Evolutionary conservation across 2,329 filamentous ascomycete genomes (phyloP).

Genomic region (Gaeumannomyces tritici): DNA sequence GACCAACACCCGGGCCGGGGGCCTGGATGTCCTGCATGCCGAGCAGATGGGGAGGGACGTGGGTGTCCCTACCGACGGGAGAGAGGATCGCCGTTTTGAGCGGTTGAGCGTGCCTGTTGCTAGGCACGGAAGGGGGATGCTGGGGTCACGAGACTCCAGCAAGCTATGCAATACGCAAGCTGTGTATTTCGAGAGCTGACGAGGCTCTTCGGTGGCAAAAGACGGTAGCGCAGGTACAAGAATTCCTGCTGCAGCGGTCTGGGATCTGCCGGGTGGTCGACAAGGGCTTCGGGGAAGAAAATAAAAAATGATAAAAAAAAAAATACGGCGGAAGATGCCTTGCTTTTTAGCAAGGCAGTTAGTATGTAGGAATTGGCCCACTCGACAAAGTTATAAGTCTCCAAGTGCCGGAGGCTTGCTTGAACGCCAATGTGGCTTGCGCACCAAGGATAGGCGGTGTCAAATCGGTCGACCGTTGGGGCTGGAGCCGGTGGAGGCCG

Average conservation of each 20-base stretch:
- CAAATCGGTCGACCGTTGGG: neutral
- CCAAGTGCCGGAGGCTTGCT: neutral
- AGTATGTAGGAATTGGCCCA: neutral
- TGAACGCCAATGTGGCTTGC: neutral
- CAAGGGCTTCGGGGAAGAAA: neutral
- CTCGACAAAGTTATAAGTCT: neutral
- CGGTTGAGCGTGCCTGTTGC: slow-evolving; percentile 44
- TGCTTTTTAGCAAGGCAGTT: neutral
- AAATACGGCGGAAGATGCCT: neutral
- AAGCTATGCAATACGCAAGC: neutral
- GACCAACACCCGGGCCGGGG: slow-evolving; percentile 40
- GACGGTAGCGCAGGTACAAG: too few species aligned
- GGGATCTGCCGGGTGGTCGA: neutral
- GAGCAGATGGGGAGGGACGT: slow-evolving; percentile 79
- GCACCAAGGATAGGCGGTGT: neutral
- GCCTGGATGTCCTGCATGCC: slow-evolving; percentile 81
- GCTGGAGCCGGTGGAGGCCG: neutral
- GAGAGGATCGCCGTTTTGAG: slow-evolving; percentile 77
- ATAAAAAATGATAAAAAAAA: neutral
- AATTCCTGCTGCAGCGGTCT: too few species aligned
- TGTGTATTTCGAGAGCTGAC: neutral
- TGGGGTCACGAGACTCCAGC: neutral
- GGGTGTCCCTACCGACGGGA: slow-evolving; percentile 69
- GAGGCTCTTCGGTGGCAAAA: neutral
- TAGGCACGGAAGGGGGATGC: slow-evolving; percentile 33